Evolutionary conservation across 768 basidiomycete genomes (phyloP).

Genomic region (Xerocomellus amylosporus): DNA sequence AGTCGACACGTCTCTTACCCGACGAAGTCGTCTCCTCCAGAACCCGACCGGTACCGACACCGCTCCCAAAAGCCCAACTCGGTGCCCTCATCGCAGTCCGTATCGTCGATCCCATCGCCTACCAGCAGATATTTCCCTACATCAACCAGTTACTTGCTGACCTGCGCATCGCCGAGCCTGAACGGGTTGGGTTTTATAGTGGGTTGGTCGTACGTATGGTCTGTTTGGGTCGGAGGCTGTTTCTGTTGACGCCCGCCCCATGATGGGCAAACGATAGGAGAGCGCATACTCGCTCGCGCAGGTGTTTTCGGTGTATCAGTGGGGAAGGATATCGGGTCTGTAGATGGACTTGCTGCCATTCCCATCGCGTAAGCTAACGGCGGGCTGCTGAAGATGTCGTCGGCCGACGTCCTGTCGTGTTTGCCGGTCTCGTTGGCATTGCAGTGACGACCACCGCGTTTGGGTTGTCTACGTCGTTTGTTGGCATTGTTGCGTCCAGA

Average conservation of each 20-base stretch:
- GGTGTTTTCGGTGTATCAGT: constrained; percentile 57
- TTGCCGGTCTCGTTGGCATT: constrained; percentile 50
- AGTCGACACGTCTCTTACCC: constrained; percentile 16
- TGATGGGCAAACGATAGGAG: constrained; percentile 41
- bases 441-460: constrained; percentile 49
- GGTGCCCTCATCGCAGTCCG: constrained; percentile 40
- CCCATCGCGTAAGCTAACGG: background rate
- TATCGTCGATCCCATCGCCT: constrained; percentile 57
- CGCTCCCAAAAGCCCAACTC: constrained; percentile 47
- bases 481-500: constrained; percentile 47
- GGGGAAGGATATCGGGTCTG: constrained; percentile 56
- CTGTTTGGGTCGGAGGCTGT: constrained; percentile 7
- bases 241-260: background rate
- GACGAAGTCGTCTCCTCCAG: constrained; percentile 2
- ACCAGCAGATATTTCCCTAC: constrained; percentile 63
- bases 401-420: constrained; percentile 60
- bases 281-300: constrained; percentile 61
- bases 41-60: constrained; percentile 5
- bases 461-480: constrained; percentile 53
- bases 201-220: constrained; percentile 48
- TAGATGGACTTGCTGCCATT: background rate
- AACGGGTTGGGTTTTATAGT: constrained; percentile 62
- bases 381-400: constrained; percentile 43
- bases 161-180: constrained; percentile 51
- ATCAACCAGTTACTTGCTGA: constrained; percentile 61